Evolutionary conservation across 305 asterid genomes (phyloP), one percentile per base, ranked within the genome.

Genomic region (Fraxinus nigra): DNA sequence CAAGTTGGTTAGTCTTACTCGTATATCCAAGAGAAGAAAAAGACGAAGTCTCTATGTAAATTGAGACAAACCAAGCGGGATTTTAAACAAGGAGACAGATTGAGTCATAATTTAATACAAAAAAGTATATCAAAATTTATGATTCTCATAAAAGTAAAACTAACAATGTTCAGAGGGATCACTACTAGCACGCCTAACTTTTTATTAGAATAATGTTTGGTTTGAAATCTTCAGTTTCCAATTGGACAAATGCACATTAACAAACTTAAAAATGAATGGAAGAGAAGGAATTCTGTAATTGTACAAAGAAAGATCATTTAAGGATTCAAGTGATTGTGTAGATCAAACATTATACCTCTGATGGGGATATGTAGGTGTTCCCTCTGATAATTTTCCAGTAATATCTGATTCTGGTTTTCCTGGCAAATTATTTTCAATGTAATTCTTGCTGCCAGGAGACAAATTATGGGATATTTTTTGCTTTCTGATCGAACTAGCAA

Each of bases 361-460:
- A 77, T 72, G 73, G 77, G 79, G 79, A 86, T 70, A 48, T 79
- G 86, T 13, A 48, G 59, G 16, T 30, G 73, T 78, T 24, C 82
- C 88, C 54, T 80, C 91, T 2, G 79, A 56, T 26, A 78, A 82
- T 83, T 81, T 86, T 67, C 85, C 87, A 81, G 82, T 82, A 78
- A 78, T 72, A 74, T 82, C 89, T 7, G 75, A 73, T 18, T 84
- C 86, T 51, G 75, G 34, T 83, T 85, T 88, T 34, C 78, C 89
- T 16, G 48, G 78, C 54, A 70, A 61, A 77, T 72, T 86, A 46
- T 32, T 75, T 83, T 86, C 89, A 26, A 59, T 32, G 30, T 11
- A 79, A 80, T 38, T 73, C 26, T 80, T 88, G 75, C 28, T 63
- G 56, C 77, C 82, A 32, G 83, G 86, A 54, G 79, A 77, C 33